Conservation (phyloP, 345 rosid species). For the Litchi chinensis region DNA sequence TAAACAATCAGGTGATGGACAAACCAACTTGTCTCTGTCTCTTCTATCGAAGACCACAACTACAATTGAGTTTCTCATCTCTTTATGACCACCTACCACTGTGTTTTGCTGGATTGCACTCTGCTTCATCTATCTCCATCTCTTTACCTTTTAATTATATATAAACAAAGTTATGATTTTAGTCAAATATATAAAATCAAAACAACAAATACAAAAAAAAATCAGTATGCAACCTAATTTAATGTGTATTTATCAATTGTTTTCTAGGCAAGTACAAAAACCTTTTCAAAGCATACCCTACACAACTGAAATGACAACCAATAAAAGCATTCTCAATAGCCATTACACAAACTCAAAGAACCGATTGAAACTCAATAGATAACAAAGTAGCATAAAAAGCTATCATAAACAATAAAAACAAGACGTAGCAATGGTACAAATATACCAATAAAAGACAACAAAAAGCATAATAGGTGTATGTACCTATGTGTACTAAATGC, state of each 20-base stretch:
- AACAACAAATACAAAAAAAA: too few species aligned
- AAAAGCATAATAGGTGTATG: neutral
- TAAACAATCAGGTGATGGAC: too few species aligned
- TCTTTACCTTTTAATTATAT: too few species aligned
- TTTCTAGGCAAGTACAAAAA: too few species aligned
- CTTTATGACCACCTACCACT: too few species aligned
- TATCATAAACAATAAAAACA: neutral
- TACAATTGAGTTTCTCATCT: too few species aligned
- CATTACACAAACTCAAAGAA: neutral
- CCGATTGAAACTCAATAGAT: neutral
- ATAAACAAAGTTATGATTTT: too few species aligned
- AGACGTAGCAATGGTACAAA: neutral
- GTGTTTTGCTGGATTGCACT: too few species aligned
- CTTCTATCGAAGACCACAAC: too few species aligned
- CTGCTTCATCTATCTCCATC: too few species aligned
- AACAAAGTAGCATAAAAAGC: neutral
- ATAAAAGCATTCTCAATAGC: neutral
- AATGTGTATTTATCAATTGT: slow-evolving; percentile 22
- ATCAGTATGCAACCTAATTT: slow-evolving; percentile 30
- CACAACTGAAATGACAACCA: slow-evolving; percentile 20
- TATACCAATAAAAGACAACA: neutral
- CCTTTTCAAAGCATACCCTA: slow-evolving; percentile 38
- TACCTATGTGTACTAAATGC: neutral
- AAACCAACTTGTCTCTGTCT: too few species aligned
- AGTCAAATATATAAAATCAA: too few species aligned